Base-by-base conservation (phyloP, 202 grass and related monocot species). In the Brachypodium distachyon region DNA sequence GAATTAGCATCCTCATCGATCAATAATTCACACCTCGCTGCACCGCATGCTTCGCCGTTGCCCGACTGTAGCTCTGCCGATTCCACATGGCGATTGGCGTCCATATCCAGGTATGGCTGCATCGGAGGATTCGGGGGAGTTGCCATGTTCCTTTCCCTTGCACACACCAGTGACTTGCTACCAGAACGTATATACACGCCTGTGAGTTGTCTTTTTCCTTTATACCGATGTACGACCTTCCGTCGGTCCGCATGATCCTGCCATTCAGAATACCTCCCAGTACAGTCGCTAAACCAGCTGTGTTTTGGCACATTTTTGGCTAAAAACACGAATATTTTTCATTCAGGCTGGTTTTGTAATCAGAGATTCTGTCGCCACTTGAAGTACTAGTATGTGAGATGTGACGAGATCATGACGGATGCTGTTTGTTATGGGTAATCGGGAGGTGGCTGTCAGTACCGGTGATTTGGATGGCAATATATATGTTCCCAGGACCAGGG, bases 391-490 rank as follows among this genome's bases (percentile, higher is more conserved):
- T 34, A 37, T 11, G 7, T 0, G 33, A 22, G 18, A n/a, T 5
- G 39, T 11, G 14, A n/a, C 14, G 26, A 29, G 17, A 11, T 5
- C 28, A 13, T n/a, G 26, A 58, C 2, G 14, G 36, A 29, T 36
- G 41, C 25, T 46, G 16, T 38, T 1, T 76, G 58, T 37, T 47
- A 63, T 6, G 41, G 16, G 55, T 52, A 36, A 19, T 21, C 21
- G 53, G 23, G 25, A 31, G 16, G 84, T 51, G 19, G 19, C 0
- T 75, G 36, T 86, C 84, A 53, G 3, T 7, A 33, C 39, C 17
- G 58, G 79, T 82, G 51, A 59, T 78, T 78, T 21, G 57, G 73
- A 59, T 77, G 79, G 84, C 72, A 65, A 76, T 57, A 33, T 3
- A 6, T 37, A 25, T n/a, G n/a, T n/a, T n/a, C 39, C 16, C 4